These are phyloP conservation scores for Cnidoscolus chayamansa DNA, from an alignment of 441 rosid genomes.

Conservation along the genomic window DNA sequence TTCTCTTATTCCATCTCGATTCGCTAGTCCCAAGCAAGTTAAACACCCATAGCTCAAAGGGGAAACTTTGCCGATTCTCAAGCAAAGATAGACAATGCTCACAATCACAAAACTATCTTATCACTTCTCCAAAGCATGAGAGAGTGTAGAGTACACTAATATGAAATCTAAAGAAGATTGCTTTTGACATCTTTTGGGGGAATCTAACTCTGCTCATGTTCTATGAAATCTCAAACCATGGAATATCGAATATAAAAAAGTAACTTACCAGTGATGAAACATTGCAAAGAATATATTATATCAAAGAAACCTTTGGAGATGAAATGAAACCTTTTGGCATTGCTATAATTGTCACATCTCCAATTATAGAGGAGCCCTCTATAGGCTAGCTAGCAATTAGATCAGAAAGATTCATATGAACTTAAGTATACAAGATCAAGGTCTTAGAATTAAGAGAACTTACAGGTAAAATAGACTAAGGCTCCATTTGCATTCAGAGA, in stretches of 20 bases:
- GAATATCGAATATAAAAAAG: slow-evolving; percentile 11
- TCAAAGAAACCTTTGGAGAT: slow-evolving; percentile 8
- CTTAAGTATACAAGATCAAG: background rate
- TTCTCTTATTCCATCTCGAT: too few relatives aligned
- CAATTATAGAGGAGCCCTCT: background rate
- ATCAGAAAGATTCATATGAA: too few relatives aligned
- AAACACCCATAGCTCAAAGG: too few relatives aligned
- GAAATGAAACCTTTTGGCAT: background rate
- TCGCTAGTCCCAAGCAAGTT: too few relatives aligned
- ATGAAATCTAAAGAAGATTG: background rate
- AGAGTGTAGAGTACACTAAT: background rate
- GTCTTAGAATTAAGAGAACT: too few relatives aligned
- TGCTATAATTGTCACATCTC: background rate
- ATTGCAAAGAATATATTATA: background rate
- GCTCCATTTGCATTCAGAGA: too few relatives aligned
- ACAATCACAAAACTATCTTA: background rate
- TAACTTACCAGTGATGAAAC: background rate
- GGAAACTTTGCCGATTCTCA: background rate
- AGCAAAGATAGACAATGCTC: background rate
- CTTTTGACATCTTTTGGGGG: background rate
- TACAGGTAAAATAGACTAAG: too few relatives aligned
- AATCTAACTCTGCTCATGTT: background rate
- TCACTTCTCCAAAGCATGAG: background rate
- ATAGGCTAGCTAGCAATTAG: too few relatives aligned
- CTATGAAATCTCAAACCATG: background rate